Evolutionary conservation across 1,284 basidiomycete genomes (phyloP).

Genomic region (Cryptococcus sp.): DNA sequence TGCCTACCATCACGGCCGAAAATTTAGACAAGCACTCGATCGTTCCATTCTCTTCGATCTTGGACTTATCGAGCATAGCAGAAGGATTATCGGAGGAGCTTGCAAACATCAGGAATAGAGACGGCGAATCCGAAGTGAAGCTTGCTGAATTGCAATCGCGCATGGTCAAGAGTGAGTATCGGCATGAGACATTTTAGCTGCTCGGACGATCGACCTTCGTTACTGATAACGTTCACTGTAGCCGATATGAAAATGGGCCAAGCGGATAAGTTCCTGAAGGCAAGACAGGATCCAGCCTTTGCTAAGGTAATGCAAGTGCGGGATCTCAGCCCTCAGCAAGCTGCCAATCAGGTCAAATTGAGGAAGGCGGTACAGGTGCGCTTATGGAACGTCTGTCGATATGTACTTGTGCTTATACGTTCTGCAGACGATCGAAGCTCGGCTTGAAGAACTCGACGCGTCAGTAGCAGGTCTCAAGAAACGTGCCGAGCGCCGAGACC

Average conservation of each 20-base stretch:
- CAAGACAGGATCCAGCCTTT: constrained; percentile 55
- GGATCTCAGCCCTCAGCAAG: constrained; percentile 58
- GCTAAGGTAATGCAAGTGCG: constrained; percentile 55
- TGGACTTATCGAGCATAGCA: constrained; percentile 31
- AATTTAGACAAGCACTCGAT: constrained; percentile 41
- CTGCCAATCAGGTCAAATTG: constrained; percentile 55
- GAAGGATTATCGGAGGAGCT: constrained; percentile 36
- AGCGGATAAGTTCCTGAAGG: constrained; percentile 55
- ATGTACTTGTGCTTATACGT: background rate
- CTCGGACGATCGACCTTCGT: background rate
- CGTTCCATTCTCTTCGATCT: constrained; percentile 39
- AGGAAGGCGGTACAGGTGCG: constrained; percentile 49
- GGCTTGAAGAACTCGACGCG: constrained; percentile 51
- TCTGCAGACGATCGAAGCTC: constrained; percentile 46
- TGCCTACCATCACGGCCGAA: constrained; percentile 16
- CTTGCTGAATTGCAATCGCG: constrained; percentile 54
- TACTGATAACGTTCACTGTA: constrained; percentile 19
- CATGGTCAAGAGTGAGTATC: constrained; percentile 54
- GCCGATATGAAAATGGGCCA: constrained; percentile 56
- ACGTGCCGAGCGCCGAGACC: constrained; percentile 21
- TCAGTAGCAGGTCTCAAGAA: constrained; percentile 44
- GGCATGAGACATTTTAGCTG: background rate
- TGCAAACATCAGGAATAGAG: constrained; percentile 28
- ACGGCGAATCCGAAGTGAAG: constrained; percentile 38
- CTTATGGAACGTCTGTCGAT: background rate